phyloP scores from a whole-genome alignment of 2,329 filamentous ascomycete genomes.

The Alternaria triticimaculans region DNA sequence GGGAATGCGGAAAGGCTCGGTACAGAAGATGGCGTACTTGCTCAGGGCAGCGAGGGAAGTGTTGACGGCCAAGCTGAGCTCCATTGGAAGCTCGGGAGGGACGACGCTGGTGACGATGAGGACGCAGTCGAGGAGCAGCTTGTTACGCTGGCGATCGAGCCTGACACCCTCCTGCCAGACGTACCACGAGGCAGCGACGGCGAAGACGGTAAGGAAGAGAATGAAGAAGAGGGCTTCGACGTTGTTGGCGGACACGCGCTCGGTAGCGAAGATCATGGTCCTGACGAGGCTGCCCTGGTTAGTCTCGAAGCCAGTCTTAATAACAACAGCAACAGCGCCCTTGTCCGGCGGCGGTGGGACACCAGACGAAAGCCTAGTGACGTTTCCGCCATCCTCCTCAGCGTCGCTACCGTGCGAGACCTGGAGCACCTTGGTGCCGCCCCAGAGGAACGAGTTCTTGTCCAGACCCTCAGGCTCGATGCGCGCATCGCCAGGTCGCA shows the following conservation, averaged over 20 bases:
- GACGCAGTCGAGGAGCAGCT: constrained; percentile 94
- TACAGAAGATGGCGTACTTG: constrained; percentile 97
- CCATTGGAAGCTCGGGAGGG: constrained; percentile 98
- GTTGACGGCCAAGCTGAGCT: constrained; percentile 95
- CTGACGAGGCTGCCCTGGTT: constrained; percentile 96
- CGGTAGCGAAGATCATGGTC: constrained; percentile 99
- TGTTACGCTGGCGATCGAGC: constrained; percentile 94
- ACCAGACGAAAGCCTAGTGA: constrained; percentile 74
- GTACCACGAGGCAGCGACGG: constrained; percentile 97
- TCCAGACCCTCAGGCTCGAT: constrained; percentile 91
- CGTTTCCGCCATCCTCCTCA: constrained; percentile 65
- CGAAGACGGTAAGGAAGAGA: constrained; percentile 93
- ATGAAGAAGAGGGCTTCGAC: constrained; percentile 97
- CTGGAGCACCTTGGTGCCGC: constrained; percentile 96
- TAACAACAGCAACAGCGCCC: constrained; percentile 89
- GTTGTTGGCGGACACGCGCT: constrained; percentile 98
- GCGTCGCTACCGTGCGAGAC: constrained; percentile 85
- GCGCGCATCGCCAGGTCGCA: constrained; percentile 79
- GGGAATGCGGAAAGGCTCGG: constrained; percentile 97
- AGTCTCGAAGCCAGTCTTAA: constrained; percentile 98
- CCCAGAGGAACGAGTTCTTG: constrained; percentile 96
- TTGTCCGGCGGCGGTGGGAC: constrained; percentile 88
- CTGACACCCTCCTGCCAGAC: constrained; percentile 97
- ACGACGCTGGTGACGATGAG: constrained; percentile 98
- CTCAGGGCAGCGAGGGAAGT: constrained; percentile 93